phyloP scores from a whole-genome alignment of 1,284 basidiomycete genomes.

The Psilocybe mexicana region DNA sequence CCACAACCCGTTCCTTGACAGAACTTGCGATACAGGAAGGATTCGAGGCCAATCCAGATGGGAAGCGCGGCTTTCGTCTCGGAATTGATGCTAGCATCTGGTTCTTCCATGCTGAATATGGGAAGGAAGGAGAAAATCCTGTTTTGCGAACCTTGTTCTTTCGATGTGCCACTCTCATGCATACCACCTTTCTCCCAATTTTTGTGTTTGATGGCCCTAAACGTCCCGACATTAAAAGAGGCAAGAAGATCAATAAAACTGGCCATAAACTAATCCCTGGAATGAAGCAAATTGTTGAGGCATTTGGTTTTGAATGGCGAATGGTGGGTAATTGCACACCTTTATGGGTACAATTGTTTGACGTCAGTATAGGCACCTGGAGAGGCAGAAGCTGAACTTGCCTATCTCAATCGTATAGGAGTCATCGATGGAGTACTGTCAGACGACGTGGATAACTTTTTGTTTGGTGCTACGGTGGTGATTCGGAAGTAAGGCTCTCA shows the following conservation, averaged over 20 bases:
- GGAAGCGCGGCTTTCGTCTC: slow-evolving; percentile 64
- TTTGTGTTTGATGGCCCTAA: slow-evolving; percentile 95
- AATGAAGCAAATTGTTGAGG: slow-evolving; percentile 83
- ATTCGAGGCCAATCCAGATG: slow-evolving; percentile 60
- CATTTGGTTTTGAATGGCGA: slow-evolving; percentile 88
- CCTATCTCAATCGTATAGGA: slow-evolving; percentile 79
- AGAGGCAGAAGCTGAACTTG: slow-evolving; percentile 96
- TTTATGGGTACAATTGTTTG: neutral
- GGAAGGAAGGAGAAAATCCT: slow-evolving; percentile 77
- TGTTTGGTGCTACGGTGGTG: slow-evolving; percentile 85
- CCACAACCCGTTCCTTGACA: slow-evolving; percentile 62
- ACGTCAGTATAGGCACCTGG: slow-evolving; percentile 70
- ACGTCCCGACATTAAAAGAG: slow-evolving; percentile 82
- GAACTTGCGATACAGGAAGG: slow-evolving; percentile 70
- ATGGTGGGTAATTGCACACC: slow-evolving; percentile 47
- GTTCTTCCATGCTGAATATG: slow-evolving; percentile 78
- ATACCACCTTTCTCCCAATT: slow-evolving; percentile 79
- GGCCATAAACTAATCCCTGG: slow-evolving; percentile 57
- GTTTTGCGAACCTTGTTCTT: slow-evolving; percentile 77
- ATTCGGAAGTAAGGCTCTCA: slow-evolving; percentile 53
- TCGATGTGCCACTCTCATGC: slow-evolving; percentile 72
- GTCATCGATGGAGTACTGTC: slow-evolving; percentile 89
- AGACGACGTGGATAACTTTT: slow-evolving; percentile 91
- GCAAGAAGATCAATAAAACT: slow-evolving; percentile 65
- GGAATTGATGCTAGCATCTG: slow-evolving; percentile 83